Base-by-base conservation (phyloP, 2,329 filamentous ascomycete species). In the Mycogone perniciosa region DNA sequence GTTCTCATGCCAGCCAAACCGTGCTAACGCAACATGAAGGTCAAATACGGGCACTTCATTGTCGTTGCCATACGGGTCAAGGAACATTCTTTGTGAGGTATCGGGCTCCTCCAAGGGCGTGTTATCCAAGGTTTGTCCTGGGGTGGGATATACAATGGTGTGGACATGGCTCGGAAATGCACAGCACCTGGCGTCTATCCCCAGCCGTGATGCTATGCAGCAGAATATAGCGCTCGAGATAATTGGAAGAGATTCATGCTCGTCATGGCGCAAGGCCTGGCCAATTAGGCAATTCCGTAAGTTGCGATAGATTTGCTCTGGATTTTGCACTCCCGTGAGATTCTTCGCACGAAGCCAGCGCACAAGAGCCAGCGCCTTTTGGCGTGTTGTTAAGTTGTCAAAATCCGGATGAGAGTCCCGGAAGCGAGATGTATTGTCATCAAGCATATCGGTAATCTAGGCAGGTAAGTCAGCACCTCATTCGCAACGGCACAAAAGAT, bases 171-270 rank as follows among this genome's bases (percentile, higher is more conserved):
- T 87, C 4, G 92, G 89, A 61, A 92, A 88, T 40, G 86, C 84
- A 59, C 88, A 92, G 48, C 88, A 89, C 33, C 82, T 81, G 0
- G 91, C 89, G 58, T 85, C 78, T 43, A 99, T 68, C 2, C 86
- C 87, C 9, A 96, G 65, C 35, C 86, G 79, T 49, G 80, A 76
- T 1, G 89, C 91, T 11, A 97, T 67, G 51, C 83, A 84, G 62
- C 87, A 93, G 68, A 86, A 99, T 55, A 97, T 95, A 53, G 85
- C 86, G 50, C 86, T 86, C 2, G 89, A 93, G 54, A 96, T 86
- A 46, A 96, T 76, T 2, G 92, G 93, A 7, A 96, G 76, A 1
- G 90, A 92, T 30, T 88, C 84, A 61, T 95, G 89, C 0, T 79
- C 76, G 6, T 79, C 71, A 45, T 87, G 83, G 34, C 81, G 83